Evolutionary conservation across 2,329 filamentous ascomycete genomes (phyloP).

Genomic region (Aspergillus spinulosporus): DNA sequence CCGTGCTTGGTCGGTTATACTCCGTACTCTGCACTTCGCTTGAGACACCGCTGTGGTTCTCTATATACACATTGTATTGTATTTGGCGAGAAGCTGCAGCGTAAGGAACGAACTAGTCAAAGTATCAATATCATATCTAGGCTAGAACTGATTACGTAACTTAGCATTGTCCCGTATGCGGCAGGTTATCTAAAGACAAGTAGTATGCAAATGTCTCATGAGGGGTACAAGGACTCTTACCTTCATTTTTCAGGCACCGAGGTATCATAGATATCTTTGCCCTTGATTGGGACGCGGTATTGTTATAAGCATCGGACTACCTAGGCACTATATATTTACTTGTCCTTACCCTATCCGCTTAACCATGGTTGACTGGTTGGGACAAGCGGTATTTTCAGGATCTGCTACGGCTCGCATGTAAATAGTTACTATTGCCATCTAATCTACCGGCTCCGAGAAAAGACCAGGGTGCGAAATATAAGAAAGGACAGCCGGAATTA

Average conservation of each 20-base stretch:
- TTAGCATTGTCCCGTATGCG: too few relatives aligned
- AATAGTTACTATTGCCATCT: background rate
- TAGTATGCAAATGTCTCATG: background rate
- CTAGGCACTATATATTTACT: background rate
- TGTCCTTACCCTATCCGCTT: background rate
- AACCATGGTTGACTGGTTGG: background rate
- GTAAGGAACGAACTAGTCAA: too few relatives aligned
- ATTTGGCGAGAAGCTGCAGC: background rate
- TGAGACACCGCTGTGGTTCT: background rate
- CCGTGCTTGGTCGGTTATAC: constrained; percentile 4
- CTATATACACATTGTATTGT: constrained; percentile 5
- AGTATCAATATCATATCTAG: too few relatives aligned
- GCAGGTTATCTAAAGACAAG: too few relatives aligned
- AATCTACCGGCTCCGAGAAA: background rate
- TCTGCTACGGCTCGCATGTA: background rate
- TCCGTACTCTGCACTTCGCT: constrained; percentile 1
- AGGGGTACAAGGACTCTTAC: background rate
- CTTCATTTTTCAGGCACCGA: background rate
- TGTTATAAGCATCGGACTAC: background rate
- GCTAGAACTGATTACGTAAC: too few relatives aligned
- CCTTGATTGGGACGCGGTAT: background rate
- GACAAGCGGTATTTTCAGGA: too few relatives aligned
- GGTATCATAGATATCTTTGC: background rate
- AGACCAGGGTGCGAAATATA: background rate
- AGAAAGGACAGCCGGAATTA: background rate